These are phyloP conservation scores for Tetradesmus lagerheimii DNA, from an alignment of 139 green algal genomes.

Conservation along the genomic window DNA sequence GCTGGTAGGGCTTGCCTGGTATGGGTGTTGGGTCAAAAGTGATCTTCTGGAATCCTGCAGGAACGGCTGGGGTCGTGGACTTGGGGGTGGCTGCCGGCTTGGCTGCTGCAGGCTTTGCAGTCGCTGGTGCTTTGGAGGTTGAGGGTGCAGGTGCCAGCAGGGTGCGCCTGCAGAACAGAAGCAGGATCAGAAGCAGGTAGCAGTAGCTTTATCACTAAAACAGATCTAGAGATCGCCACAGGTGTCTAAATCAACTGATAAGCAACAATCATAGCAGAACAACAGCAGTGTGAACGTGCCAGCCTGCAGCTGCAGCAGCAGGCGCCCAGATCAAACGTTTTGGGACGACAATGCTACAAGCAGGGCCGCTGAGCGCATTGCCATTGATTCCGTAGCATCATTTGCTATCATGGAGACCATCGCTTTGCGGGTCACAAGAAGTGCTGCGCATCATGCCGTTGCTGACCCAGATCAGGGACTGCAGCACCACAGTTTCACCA, in stretches of 20 bases:
- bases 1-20: neutral
- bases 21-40: neutral
- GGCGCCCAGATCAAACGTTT: neutral
- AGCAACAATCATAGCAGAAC: too few relatives aligned
- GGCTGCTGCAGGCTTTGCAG: neutral
- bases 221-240: too few relatives aligned
- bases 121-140: neutral
- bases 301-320: neutral
- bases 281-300: neutral
- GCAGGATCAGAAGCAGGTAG: neutral
- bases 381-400: neutral
- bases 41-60: neutral
- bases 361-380: neutral
- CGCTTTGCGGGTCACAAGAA: too few relatives aligned
- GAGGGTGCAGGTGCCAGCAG: neutral
- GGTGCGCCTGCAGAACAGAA: neutral
- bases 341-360: neutral
- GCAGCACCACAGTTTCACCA: neutral
- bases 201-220: too few relatives aligned
- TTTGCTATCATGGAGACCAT: too few relatives aligned
- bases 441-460: neutral
- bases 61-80: neutral
- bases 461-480: neutral
- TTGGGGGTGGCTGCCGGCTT: neutral
- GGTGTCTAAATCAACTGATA: too few relatives aligned